These are phyloP conservation scores for Hypoxylon trugodes DNA, from an alignment of 495 filamentous ascomycete species.

Conservation along the genomic window DNA sequence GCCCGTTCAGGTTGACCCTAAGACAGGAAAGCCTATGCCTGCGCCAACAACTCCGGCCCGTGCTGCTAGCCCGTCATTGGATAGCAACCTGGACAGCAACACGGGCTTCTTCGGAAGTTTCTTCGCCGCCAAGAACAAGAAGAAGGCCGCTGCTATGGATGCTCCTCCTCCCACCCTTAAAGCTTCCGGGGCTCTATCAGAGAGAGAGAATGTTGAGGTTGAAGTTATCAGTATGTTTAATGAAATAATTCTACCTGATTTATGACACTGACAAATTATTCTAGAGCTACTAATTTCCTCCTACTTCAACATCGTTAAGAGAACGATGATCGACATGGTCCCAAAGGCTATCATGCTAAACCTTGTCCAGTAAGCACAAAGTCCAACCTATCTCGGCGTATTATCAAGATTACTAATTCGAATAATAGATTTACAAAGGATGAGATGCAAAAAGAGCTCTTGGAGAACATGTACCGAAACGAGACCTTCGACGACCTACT, in stretches of 20 bases:
- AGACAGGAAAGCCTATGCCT: slow-evolving; percentile 95
- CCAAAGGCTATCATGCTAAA: slow-evolving; percentile 99
- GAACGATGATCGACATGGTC: slow-evolving; percentile 99
- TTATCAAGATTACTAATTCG: slow-evolving; percentile 30
- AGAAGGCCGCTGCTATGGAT: slow-evolving; percentile 99
- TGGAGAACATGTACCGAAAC: slow-evolving; percentile 97
- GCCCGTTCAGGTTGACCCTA: slow-evolving; percentile 97
- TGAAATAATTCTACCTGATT: slow-evolving; percentile 7
- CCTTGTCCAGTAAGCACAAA: slow-evolving; percentile 81
- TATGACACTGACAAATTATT: slow-evolving; percentile 33
- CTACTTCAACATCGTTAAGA: slow-evolving; percentile 97
- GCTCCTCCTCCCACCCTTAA: slow-evolving; percentile 91
- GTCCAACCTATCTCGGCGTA: not conserved
- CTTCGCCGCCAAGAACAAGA: slow-evolving; percentile 98
- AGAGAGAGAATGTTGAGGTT: slow-evolving; percentile 92
- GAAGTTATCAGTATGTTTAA: slow-evolving; percentile 94
- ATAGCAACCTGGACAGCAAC: slow-evolving; percentile 61
- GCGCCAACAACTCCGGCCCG: slow-evolving; percentile 67
- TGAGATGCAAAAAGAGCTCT: slow-evolving; percentile 96
- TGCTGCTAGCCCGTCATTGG: slow-evolving; percentile 72
- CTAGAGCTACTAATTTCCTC: slow-evolving; percentile 92
- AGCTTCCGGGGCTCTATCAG: slow-evolving; percentile 88
- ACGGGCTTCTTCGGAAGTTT: slow-evolving; percentile 95
- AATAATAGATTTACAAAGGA: slow-evolving; percentile 84
- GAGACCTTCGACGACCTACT: slow-evolving; percentile 91